phyloP scores from a whole-genome alignment of 2,329 filamentous ascomycete species.

The Arthrobotrys iridis region DNA sequence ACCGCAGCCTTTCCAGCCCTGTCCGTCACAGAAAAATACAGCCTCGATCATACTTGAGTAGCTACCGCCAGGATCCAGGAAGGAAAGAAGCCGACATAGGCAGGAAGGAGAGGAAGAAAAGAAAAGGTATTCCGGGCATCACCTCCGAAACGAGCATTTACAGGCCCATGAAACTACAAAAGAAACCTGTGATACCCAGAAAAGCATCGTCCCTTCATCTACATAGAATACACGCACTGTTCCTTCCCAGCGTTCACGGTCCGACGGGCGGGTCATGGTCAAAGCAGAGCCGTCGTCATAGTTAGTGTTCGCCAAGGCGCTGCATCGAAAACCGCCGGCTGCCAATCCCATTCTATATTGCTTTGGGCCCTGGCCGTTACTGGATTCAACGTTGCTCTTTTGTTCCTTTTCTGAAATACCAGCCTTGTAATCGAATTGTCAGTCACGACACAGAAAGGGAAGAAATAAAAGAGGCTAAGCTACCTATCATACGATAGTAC shows the following conservation, averaged over 20 bases:
- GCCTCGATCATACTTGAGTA: too few relatives aligned
- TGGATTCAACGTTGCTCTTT: too few relatives aligned
- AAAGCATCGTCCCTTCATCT: background rate
- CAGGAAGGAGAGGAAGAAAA: background rate
- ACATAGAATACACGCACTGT: too few relatives aligned
- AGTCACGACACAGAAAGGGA: background rate
- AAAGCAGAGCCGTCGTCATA: background rate
- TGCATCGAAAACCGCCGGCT: conserved; percentile 24
- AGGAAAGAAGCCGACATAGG: too few relatives aligned
- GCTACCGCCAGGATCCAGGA: background rate
- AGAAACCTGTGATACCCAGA: conserved; percentile 8
- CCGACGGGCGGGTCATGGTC: too few relatives aligned
- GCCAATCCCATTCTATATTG: conserved; percentile 1
- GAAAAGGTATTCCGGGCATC: conserved; percentile 14
- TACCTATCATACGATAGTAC: background rate
- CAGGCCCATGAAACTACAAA: conserved; percentile 1
- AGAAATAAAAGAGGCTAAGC: too few relatives aligned
- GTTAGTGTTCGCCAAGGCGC: conserved; percentile 8
- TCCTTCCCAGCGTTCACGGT: background rate
- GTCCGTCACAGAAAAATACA: background rate
- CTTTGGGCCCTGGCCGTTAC: too few relatives aligned
- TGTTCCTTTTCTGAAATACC: background rate
- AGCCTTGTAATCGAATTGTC: background rate
- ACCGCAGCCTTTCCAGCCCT: conserved; percentile 15
- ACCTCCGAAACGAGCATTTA: conserved; percentile 50